Base-by-base conservation (phyloP, 2,329 filamentous ascomycete species). In the Epichloe typhina region DNA sequence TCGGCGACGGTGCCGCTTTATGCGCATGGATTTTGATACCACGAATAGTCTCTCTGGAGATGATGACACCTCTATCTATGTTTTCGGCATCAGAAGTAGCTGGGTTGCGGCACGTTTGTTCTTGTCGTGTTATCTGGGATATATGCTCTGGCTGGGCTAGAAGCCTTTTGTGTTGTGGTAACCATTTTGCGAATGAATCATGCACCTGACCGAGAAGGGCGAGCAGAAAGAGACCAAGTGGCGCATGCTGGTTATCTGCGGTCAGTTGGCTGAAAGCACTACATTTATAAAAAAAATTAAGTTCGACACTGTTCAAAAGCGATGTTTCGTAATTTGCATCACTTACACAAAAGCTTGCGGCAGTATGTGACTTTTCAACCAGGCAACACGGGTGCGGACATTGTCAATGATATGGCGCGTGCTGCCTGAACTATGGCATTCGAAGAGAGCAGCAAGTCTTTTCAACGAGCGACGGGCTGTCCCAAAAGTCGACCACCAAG, bases 401-500 rank as follows among this genome's bases (percentile, higher is more conserved):
- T 54, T 9, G 9, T 36, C 51, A 36, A 35, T 31, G 53, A 21
- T 53, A 46, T 19, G 44, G 21, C 44, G 23, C 47, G 41, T 44
- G 21, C 3, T 26, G 21, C 33, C 33, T 8, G 31, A 17, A n/a
- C 26, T 1, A 33, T 17, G 47, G 12, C 21, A 33, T 17, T 37
- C 26, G 26, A 51, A 50, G 13, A 56, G 62, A 23, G 64, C 64
- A 15, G 57, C 53, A 1, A 95, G 69, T 50, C 75, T 74, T 8
- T 69, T 68, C 8, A 84, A 64, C 51, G 81, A 75, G 45, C 86
- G 84, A 37, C 87, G 81, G 56, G 96, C 75, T 56, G 84, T 75
- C 49, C 76, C 76, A 54, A 96, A 80, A 59, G 81, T 79, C 15
- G 69, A 64, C 80, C 86, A 97, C 91, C 91, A 98, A 62, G 81